phyloP scores from a whole-genome alignment of 2,329 filamentous ascomycete species.

The Fusarium sp. region DNA sequence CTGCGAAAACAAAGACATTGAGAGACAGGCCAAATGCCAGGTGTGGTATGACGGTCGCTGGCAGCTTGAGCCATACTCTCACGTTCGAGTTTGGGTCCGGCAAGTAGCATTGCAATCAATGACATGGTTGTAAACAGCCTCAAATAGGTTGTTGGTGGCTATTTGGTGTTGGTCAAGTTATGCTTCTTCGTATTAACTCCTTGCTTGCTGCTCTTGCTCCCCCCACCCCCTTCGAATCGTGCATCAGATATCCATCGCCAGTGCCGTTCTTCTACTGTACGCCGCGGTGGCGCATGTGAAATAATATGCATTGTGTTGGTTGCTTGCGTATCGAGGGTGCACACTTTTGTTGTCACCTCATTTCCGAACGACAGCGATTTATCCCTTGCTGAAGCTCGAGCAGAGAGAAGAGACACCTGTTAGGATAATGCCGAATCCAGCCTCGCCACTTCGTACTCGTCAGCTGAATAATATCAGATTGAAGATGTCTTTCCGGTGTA shows the following conservation, averaged over 20 bases:
- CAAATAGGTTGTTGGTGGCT: constrained; percentile 23
- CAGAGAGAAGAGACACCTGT: constrained; percentile 22
- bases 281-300: constrained; percentile 24
- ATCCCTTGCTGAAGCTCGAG: constrained; percentile 5
- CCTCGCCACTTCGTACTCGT: constrained; percentile 9
- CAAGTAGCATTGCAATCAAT: neutral
- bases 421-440: neutral
- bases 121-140: neutral
- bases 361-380: constrained; percentile 1
- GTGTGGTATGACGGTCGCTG: constrained; percentile 3
- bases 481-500: constrained; percentile 9
- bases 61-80: neutral
- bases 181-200: constrained; percentile 25
- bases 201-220: constrained; percentile 7
- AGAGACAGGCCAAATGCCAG: neutral
- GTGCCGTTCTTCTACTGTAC: constrained; percentile 1
- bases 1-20: neutral
- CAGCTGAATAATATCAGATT: constrained; percentile 23
- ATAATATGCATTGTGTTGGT: constrained; percentile 26
- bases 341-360: constrained; percentile 2
- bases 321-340: constrained; percentile 24
- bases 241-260: constrained; percentile 6
- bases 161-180: constrained; percentile 11
- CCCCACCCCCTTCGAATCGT: constrained; percentile 16
- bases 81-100: neutral